Conservation (phyloP, 768 basidiomycete species). For the Naematelia encephala region DNA sequence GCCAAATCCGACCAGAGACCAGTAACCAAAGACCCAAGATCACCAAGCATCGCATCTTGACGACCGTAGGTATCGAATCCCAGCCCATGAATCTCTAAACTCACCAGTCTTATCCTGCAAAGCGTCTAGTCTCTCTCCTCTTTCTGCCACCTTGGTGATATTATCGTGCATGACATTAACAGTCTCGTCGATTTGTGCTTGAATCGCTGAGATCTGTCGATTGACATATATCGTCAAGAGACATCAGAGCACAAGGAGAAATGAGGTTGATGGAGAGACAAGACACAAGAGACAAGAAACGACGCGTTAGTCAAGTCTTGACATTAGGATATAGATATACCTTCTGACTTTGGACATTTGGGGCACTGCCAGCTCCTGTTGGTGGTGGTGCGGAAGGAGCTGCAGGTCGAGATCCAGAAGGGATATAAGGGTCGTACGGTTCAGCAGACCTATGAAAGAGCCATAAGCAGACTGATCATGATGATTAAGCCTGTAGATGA, state of each 20-base stretch:
- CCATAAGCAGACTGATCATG: neutral
- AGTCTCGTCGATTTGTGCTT: constrained; percentile 90
- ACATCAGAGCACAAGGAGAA: no score
- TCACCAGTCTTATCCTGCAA: constrained; percentile 97
- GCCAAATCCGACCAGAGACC: no score
- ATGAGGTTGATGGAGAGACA: no score
- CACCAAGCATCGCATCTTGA: no score
- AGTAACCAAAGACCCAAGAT: neutral
- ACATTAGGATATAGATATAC: no score
- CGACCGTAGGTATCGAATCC: no score
- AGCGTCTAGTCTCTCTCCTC: constrained; percentile 88
- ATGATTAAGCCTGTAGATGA: neutral
- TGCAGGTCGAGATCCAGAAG: constrained; percentile 52
- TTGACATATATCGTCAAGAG: constrained; percentile 1
- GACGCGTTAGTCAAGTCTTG: no score
- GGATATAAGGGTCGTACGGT: constrained; percentile 91
- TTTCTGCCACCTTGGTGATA: constrained; percentile 78
- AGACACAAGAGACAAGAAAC: constrained; percentile 41
- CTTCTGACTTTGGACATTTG: constrained; percentile 42
- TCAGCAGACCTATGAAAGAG: constrained; percentile 66
- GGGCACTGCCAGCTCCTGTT: constrained; percentile 14
- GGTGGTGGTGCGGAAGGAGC: constrained; percentile 49
- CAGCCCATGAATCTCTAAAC: no score
- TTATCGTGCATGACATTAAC: constrained; percentile 98
- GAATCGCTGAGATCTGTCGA: constrained; percentile 80